Evolutionary conservation across 495 filamentous ascomycete species (phyloP).

Genomic region (Amorphotheca resinae): DNA sequence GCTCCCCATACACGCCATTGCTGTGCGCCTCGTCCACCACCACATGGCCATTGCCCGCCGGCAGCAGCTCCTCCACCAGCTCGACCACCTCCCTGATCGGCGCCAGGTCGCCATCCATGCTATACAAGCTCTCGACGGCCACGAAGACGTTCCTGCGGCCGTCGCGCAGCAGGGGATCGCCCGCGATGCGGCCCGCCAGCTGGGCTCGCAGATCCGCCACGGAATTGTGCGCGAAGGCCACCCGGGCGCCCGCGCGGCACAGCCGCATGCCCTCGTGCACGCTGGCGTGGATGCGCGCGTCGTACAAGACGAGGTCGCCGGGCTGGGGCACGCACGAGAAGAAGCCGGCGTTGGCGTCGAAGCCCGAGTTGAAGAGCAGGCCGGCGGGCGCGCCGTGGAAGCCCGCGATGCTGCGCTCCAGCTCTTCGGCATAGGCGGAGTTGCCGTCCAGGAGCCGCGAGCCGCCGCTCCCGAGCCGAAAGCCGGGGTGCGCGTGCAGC

Average conservation of each 20-base stretch:
- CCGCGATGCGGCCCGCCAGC: conserved; percentile 4
- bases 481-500: conserved; percentile 18
- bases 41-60: conserved; percentile 40
- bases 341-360: conserved; percentile 63
- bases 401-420: conserved; percentile 50
- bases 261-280: conserved; percentile 68
- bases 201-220: conserved; percentile 26
- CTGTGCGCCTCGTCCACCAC: conserved; percentile 57
- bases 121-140: conserved; percentile 65
- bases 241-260: conserved; percentile 36
- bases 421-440: conserved; percentile 44
- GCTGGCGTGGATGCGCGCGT: conserved; percentile 67
- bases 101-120: conserved; percentile 71
- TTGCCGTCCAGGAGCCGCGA: conserved; percentile 61
- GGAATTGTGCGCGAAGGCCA: conserved; percentile 52
- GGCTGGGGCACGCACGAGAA: conserved; percentile 53
- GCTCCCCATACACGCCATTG: conserved; percentile 43
- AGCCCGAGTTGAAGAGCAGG: conserved; percentile 68
- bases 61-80: conserved; percentile 43
- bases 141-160: conserved; percentile 46
- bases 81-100: conserved; percentile 47
- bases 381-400: conserved; percentile 54
- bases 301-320: conserved; percentile 58
- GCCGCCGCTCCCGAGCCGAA: conserved; percentile 39
- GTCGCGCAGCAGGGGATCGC: conserved; percentile 10